Percentiles rank a stretch among this genome's conserved stretches.
Conservation (phyloP, 192 early-diverging fungal species). For the Backusella sp. region DNA sequence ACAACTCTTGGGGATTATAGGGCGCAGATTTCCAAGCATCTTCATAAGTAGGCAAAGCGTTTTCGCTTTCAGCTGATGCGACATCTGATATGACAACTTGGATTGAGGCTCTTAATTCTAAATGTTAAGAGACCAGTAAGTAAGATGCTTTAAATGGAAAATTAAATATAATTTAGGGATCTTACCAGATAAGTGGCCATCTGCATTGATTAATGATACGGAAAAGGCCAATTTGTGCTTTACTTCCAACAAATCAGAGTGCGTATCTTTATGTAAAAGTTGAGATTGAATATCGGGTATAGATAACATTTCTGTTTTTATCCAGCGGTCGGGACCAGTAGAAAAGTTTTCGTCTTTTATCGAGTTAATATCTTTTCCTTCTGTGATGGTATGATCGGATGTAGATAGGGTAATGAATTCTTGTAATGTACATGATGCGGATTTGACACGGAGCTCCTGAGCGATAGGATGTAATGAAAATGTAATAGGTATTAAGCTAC, state of each 20-base stretch:
- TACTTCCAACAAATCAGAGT: conserved; percentile 33
- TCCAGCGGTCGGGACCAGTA: conserved; percentile 16
- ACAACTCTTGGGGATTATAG: conserved; percentile 26
- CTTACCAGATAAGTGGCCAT: conserved; percentile 40
- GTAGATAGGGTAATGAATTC: conserved; percentile 52
- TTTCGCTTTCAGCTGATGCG: conserved; percentile 17
- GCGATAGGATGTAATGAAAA: conserved; percentile 50
- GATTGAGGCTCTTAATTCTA: conserved; percentile 37
- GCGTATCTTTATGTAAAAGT: conserved; percentile 26
- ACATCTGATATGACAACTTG: conserved; percentile 32
- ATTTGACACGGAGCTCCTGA: conserved; percentile 45
- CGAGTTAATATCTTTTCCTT: conserved; percentile 10
- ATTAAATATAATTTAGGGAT: background rate
- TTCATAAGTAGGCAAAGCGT: conserved; percentile 30
- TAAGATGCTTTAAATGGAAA: background rate
- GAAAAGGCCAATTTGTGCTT: conserved; percentile 39
- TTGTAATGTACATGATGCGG: conserved; percentile 49
- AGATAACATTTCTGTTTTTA: conserved; percentile 5
- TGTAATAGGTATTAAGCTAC: conserved; percentile 48
- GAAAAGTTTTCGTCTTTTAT: conserved; percentile 17
- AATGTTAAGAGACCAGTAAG: background rate
- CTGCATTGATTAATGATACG: conserved; percentile 27
- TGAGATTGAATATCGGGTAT: conserved; percentile 18
- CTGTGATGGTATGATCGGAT: conserved; percentile 19
- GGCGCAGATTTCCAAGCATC: conserved; percentile 33